Evolutionary conservation across 805 yeast species (phyloP).

Genomic region (Spathaspora passalidarum): DNA sequence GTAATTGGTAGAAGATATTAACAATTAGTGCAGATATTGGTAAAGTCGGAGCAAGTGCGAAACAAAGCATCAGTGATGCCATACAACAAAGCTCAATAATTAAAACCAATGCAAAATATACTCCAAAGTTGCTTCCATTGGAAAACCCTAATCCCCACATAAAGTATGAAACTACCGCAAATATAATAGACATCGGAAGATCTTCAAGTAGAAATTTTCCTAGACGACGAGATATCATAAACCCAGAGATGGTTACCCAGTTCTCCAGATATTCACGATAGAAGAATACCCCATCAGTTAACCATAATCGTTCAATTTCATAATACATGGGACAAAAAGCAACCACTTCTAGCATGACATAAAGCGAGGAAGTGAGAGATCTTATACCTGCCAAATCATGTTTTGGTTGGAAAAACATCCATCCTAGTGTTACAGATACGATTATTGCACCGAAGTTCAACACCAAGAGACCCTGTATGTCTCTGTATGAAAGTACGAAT

Average conservation of each 20-base stretch:
- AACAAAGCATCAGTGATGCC: constrained; percentile 50
- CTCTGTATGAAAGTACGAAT: constrained; percentile 31
- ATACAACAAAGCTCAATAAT: constrained; percentile 55
- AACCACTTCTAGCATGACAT: constrained; percentile 35
- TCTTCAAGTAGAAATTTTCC: constrained; percentile 71
- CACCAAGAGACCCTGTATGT: constrained; percentile 28
- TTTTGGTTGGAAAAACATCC: constrained; percentile 70
- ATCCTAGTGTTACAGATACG: constrained; percentile 65
- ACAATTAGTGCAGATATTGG: constrained; percentile 59
- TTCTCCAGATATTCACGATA: constrained; percentile 67
- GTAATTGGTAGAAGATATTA: constrained; percentile 64
- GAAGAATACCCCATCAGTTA: constrained; percentile 33
- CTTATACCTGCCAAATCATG: constrained; percentile 62
- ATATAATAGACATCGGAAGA: constrained; percentile 56
- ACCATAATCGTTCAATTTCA: constrained; percentile 40
- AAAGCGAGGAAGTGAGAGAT: constrained; percentile 42
- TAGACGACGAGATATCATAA: constrained; percentile 60
- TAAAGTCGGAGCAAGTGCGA: constrained; percentile 59
- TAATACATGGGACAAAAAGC: constrained; percentile 40
- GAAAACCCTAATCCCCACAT: constrained; percentile 64
- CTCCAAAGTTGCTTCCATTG: constrained; percentile 46
- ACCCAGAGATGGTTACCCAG: constrained; percentile 65
- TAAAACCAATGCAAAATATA: constrained; percentile 58
- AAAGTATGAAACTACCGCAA: constrained; percentile 63
- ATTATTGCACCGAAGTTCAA: constrained; percentile 40